These are phyloP conservation scores for Knoxdaviesia proteae DNA, from an alignment of 2,329 filamentous ascomycete species.

Conservation along the genomic window DNA sequence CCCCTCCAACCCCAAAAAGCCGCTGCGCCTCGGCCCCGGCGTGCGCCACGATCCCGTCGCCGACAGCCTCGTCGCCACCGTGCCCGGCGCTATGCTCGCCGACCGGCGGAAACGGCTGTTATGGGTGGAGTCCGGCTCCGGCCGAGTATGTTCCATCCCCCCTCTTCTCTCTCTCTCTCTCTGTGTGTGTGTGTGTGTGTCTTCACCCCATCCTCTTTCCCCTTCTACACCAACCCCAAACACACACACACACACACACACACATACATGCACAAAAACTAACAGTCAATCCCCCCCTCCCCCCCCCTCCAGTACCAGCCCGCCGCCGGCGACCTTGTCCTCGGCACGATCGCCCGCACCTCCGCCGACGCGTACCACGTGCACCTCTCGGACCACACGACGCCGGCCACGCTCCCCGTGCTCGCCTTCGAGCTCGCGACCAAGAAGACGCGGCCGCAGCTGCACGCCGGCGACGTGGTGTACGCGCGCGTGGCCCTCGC, in stretches of 20 bases:
- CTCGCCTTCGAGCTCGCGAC: conserved; percentile 84
- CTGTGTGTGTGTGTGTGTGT: too few species aligned
- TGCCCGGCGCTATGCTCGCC: conserved; percentile 44
- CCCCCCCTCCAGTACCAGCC: conserved; percentile 46
- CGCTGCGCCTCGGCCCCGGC: conserved; percentile 66
- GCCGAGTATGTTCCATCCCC: conserved; percentile 32
- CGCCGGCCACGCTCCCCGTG: conserved; percentile 54
- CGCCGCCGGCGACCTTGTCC: conserved; percentile 62
- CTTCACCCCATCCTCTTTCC: not conserved
- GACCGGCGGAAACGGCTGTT: conserved; percentile 57
- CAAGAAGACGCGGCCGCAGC: conserved; percentile 73
- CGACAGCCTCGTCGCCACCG: conserved; percentile 47
- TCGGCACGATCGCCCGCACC: conserved; percentile 64
- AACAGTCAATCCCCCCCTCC: conserved; percentile 4
- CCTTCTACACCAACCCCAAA: not conserved
- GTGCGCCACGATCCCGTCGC: conserved; percentile 56
- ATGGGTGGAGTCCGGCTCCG: conserved; percentile 52
- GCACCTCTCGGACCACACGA: conserved; percentile 44
- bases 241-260: too few species aligned
- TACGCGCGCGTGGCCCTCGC: conserved; percentile 70
- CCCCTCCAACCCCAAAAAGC: conserved; percentile 44
- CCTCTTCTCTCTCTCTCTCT: conserved; percentile 3
- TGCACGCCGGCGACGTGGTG: conserved; percentile 56
- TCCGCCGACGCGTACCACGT: conserved; percentile 64
- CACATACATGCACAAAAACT: conserved; percentile 6